Evolutionary conservation across 1,284 basidiomycete species (phyloP).

Genomic region (Phenoliferia sp.): DNA sequence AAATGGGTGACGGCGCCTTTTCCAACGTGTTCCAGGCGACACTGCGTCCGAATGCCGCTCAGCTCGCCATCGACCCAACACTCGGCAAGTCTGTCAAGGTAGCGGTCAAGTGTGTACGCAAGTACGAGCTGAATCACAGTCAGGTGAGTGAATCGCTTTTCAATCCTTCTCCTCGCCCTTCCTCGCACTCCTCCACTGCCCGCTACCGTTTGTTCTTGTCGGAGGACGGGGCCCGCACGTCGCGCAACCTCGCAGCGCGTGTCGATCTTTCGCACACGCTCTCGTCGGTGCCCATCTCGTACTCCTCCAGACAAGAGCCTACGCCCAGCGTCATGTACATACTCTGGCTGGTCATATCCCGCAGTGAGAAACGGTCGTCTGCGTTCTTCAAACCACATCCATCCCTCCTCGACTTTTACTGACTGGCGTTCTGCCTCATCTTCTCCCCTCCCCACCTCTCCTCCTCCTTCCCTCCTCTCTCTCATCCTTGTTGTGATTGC

Average conservation of each 20-base stretch:
- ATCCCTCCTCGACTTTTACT: not conserved
- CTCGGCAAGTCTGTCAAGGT: slow-evolving; percentile 53
- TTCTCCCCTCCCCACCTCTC: slow-evolving; percentile 16
- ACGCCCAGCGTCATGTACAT: not conserved
- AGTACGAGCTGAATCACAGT: slow-evolving; percentile 87
- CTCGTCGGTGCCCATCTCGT: not conserved
- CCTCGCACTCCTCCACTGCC: not conserved
- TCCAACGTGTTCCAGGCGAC: slow-evolving; percentile 98
- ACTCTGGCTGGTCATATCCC: not conserved
- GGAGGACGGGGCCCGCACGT: not conserved
- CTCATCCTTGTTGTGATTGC: slow-evolving; percentile 6
- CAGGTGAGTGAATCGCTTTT: slow-evolving; percentile 64
- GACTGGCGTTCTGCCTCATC: slow-evolving; percentile 19
- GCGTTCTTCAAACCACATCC: not conserved
- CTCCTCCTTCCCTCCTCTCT: slow-evolving; percentile 19
- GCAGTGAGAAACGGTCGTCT: not conserved
- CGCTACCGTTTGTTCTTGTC: not conserved
- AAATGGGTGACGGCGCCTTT: slow-evolving; percentile 67
- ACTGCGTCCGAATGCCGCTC: slow-evolving; percentile 56
- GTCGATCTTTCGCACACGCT: not conserved
- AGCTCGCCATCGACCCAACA: slow-evolving; percentile 28
- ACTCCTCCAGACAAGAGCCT: not conserved
- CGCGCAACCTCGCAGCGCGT: too few relatives aligned
- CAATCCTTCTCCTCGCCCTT: not conserved
- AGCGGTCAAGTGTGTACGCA: slow-evolving; percentile 81